phyloP scores from a whole-genome alignment of 2,329 filamentous ascomycete genomes.

The Colletotrichum caudatum region DNA sequence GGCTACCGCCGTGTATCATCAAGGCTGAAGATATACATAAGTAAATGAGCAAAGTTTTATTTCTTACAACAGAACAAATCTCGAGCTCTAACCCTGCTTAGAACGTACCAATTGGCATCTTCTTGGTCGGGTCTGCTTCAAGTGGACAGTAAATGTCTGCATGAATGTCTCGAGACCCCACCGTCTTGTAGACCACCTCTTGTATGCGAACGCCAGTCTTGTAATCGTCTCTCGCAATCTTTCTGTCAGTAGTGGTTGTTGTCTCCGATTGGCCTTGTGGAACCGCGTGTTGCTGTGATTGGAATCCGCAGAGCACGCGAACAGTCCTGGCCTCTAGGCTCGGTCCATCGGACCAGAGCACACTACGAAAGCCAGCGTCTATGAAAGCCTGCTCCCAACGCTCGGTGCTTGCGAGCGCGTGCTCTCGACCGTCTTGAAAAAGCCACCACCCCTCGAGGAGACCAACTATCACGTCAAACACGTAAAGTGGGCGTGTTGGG shows the following conservation, averaged over 20 bases:
- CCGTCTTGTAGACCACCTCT: conserved; percentile 23
- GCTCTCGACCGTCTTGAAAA: conserved; percentile 46
- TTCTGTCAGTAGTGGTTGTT: neutral
- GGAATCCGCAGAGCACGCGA: conserved; percentile 23
- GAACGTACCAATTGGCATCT: conserved; percentile 18
- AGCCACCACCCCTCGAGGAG: conserved; percentile 54
- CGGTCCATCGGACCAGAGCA: conserved; percentile 46
- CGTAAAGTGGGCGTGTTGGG: conserved; percentile 39
- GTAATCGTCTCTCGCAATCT: too few relatives aligned
- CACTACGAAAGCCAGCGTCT: conserved; percentile 44
- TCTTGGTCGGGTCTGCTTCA: neutral
- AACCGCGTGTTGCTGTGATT: neutral
- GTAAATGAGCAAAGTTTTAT: neutral
- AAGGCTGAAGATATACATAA: conserved; percentile 47
- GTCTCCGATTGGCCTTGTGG: neutral
- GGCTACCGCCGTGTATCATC: conserved; percentile 60
- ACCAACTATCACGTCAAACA: conserved; percentile 51
- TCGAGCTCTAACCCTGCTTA: neutral
- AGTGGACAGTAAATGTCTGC: conserved; percentile 23
- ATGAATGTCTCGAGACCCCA: neutral
- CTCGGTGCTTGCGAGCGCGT: conserved; percentile 43
- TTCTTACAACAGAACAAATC: neutral
- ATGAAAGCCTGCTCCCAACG: conserved; percentile 45
- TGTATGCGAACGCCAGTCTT: neutral
- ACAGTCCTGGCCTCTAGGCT: conserved; percentile 43